Evolutionary conservation across 768 basidiomycete species (phyloP).

Genomic region (Paxillus rubicundulus): DNA sequence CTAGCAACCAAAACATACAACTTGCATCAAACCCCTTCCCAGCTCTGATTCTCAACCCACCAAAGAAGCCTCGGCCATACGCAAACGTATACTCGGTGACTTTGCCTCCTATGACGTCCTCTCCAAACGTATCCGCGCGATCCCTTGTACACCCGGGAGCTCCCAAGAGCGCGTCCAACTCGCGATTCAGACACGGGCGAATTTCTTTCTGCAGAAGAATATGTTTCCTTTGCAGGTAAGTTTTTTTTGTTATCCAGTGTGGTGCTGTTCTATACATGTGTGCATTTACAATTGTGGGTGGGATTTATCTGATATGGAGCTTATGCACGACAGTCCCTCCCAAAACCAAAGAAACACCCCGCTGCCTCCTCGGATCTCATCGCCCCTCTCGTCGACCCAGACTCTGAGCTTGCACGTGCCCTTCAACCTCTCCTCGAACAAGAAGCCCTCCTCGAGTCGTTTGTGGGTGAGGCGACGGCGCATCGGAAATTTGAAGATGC

Average conservation of each 20-base stretch:
- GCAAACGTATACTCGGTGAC: constrained; percentile 80
- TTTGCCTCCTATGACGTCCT: constrained; percentile 89
- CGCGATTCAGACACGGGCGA: constrained; percentile 76
- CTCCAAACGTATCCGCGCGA: constrained; percentile 75
- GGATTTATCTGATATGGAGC: neutral
- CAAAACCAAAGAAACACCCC: constrained; percentile 44
- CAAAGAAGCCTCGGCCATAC: constrained; percentile 63
- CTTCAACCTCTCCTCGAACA: constrained; percentile 93
- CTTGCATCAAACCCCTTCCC: neutral
- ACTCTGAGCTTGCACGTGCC: constrained; percentile 65
- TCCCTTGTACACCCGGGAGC: constrained; percentile 64
- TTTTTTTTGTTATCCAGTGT: neutral
- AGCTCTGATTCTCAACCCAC: constrained; percentile 52
- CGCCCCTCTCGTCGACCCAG: constrained; percentile 49
- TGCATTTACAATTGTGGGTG: no score
- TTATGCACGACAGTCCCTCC: constrained; percentile 35
- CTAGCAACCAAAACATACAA: constrained; percentile 24
- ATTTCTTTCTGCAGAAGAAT: constrained; percentile 80
- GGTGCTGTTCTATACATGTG: neutral
- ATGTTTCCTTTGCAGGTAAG: constrained; percentile 59
- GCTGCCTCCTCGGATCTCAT: constrained; percentile 10
- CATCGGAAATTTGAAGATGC: constrained; percentile 96
- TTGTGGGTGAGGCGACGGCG: constrained; percentile 85
- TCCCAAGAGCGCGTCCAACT: constrained; percentile 84
- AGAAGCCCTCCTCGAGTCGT: constrained; percentile 86